A percentile compares a stretch with the other conserved stretches of the same genome.
These are phyloP conservation scores for Encephalitozoon romaleae DNA, from an alignment of 371 early-diverging fungal genomes.

Conservation along the genomic window DNA sequence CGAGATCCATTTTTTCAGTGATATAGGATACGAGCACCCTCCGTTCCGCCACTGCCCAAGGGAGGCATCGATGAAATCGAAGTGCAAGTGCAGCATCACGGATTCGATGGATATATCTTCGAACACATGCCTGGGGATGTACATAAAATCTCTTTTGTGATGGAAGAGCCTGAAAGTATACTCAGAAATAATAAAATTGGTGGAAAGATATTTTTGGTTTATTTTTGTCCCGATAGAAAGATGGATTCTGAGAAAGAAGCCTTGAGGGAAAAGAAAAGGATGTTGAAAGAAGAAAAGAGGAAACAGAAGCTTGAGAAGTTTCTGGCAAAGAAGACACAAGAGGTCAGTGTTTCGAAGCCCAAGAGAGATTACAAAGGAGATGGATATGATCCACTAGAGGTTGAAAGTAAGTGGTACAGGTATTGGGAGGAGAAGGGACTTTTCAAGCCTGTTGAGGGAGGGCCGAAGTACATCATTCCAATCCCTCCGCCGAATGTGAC, in stretches of 20 bases:
- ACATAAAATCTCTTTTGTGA: conserved; percentile 7
- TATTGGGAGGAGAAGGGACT: conserved; percentile 83
- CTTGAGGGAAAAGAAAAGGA: conserved; percentile 54
- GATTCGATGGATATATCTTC: conserved; percentile 44
- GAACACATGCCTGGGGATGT: conserved; percentile 48
- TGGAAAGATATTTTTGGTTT: background rate
- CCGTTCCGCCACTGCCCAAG: conserved; percentile 60
- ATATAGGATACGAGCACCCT: conserved; percentile 62
- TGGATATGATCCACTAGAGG: conserved; percentile 75
- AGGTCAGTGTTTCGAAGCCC: conserved; percentile 10
- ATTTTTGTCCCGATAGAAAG: background rate
- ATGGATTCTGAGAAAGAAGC: conserved; percentile 12
- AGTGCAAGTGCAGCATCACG: conserved; percentile 53
- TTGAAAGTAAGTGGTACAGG: conserved; percentile 88
- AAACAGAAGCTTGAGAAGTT: conserved; percentile 81
- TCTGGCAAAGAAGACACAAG: conserved; percentile 71
- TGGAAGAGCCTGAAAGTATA: background rate
- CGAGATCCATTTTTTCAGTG: conserved; percentile 74
- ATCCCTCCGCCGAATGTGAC: conserved; percentile 99
- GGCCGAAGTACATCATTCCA: conserved; percentile 76
- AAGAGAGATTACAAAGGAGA: conserved; percentile 38
- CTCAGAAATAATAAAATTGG: background rate
- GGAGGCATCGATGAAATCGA: conserved; percentile 28
- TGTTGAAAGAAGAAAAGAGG: conserved; percentile 77
- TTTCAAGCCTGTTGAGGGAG: conserved; percentile 73